Conservation (phyloP, 2,329 filamentous ascomycete genomes). For the Verticillium alfalfae region DNA sequence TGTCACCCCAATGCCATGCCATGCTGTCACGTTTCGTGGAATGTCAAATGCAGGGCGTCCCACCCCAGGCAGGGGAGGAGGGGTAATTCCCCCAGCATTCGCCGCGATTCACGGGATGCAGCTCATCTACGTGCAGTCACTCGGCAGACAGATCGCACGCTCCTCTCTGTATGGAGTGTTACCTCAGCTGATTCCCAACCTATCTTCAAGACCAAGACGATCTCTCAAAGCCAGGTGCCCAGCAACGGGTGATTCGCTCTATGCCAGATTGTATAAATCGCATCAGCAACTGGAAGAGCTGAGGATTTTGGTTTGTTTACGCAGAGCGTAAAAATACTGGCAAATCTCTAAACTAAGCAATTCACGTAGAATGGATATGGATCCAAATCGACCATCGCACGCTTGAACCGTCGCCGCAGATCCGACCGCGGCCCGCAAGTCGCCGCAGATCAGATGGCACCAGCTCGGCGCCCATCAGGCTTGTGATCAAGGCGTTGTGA, state of each 20-base stretch:
- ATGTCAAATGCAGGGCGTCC: no score
- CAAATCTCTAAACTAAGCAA: not conserved
- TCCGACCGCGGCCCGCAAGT: not conserved
- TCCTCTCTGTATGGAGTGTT: constrained; percentile 2
- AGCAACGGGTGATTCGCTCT: constrained; percentile 12
- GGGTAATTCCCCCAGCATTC: no score
- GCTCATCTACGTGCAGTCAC: no score
- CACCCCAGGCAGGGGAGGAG: no score
- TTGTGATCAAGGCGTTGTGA: not conserved
- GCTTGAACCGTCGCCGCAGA: not conserved
- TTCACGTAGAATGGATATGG: not conserved
- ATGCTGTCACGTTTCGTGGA: no score
- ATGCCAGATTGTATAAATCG: constrained; percentile 6
- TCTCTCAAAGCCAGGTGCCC: constrained; percentile 14
- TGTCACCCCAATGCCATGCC: no score
- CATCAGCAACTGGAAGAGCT: not conserved
- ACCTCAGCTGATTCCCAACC: constrained; percentile 15
- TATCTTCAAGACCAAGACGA: constrained; percentile 14
- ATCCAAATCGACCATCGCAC: not conserved
- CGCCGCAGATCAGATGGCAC: not conserved
- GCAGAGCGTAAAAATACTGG: constrained; percentile 1
- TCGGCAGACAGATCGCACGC: not conserved
- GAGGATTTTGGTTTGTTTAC: not conserved
- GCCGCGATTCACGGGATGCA: no score
- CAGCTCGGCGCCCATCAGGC: not conserved